A percentile compares a stretch with the other conserved stretches of the same genome.
Evolutionary conservation across 2,329 filamentous ascomycete genomes (phyloP).

Genomic region (Huntiella savannae): DNA sequence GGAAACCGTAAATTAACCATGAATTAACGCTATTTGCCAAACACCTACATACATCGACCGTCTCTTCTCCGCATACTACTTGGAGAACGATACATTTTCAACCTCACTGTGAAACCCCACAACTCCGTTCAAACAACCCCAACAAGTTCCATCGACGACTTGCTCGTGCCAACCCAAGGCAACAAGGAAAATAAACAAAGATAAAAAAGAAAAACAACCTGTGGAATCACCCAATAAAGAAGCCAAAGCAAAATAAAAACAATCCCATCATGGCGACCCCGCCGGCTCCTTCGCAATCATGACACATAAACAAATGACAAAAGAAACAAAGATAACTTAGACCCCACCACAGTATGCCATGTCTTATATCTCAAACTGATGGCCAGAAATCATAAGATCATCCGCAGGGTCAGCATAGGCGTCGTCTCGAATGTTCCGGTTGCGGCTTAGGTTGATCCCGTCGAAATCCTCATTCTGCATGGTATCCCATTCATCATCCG

Average conservation of each 20-base stretch:
- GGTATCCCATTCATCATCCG: conserved; percentile 40
- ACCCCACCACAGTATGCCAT: not conserved
- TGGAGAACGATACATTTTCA: no score
- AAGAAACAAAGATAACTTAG: not conserved
- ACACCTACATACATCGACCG: no score
- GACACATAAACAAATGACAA: not conserved
- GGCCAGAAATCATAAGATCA: conserved; percentile 42
- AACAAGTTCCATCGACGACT: no score
- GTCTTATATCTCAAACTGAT: conserved; percentile 41
- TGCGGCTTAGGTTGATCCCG: conserved; percentile 44
- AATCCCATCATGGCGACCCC: no score
- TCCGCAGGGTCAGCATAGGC: conserved; percentile 24
- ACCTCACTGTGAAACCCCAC: no score
- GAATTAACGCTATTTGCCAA: no score
- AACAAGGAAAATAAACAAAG: not conserved
- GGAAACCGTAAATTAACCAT: no score
- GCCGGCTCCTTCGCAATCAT: not conserved
- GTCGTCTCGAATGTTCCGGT: conserved; percentile 26
- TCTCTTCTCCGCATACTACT: no score
- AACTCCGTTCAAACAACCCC: no score
- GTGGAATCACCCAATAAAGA: not conserved
- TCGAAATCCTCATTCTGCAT: conserved; percentile 33
- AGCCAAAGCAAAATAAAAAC: no score
- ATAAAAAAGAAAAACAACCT: not conserved
- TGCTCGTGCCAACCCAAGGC: not conserved